Evolutionary conservation across 2,329 filamentous ascomycete species (phyloP), one percentile per base, ranked within the genome.

Genomic region (Ceratocystis alfenasii): DNA sequence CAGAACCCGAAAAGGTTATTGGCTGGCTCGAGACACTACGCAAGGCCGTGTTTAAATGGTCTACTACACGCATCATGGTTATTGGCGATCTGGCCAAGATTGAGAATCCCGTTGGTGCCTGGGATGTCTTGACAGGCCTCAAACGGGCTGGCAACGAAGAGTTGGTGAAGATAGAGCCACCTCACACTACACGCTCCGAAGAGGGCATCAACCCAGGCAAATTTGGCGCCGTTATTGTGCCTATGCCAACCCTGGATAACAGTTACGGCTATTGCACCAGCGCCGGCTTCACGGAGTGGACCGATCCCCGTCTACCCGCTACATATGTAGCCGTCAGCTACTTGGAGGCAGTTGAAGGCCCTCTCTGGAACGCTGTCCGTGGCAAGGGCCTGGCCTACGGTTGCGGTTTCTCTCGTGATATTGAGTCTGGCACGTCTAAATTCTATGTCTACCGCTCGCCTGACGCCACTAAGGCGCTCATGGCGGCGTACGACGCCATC

Each of bases 301-400:
- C 82, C 3, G 87, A 96, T 71, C 87, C 91, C 0, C 82, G 84
- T 17, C 80, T 97, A 1, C 91, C 94, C 0, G 87, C 92, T 1
- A 81, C 96, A 63, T 84, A 95, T 74, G 92, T 99, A 6, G 91
- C 93, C 0, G 84, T 91, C 62, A 86, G 91, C 22, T 97, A 96
- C 73, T 87, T 99, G 68, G 92, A 96, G 73, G 87, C 91, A 0
- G 88, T 95, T 20, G 94, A 99, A 75, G 94, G 94, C 0, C 94
- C 94, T 0, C 83, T 99, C 41, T 97, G 94, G 93, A 88, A 88
- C 69, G 90, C 90, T 0, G 89, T 97, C 62, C 90, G 94, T 60
- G 94, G 94, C 66, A 94, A 90, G 55, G 94, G 94, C 57, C 85
- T 97, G 64, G 94, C 94, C 0, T 99, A 99, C 73, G 92, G 92